Conservation (phyloP, 805 yeast species). For the Candida ficus region DNA sequence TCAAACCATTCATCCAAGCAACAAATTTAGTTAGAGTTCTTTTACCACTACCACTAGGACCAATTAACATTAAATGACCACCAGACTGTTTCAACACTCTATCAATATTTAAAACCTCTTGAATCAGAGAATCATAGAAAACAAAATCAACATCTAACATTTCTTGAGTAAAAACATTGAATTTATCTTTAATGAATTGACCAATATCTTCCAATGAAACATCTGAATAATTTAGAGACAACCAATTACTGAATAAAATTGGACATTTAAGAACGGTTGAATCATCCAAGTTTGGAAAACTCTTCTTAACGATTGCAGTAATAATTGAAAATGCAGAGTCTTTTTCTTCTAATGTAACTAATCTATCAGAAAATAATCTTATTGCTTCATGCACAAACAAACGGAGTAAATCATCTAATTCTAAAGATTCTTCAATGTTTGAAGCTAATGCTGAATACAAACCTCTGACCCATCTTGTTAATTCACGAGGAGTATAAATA, state of each 20-base stretch:
- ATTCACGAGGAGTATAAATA: slow-evolving; percentile 82
- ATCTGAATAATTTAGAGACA: slow-evolving; percentile 55
- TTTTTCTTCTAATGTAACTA: slow-evolving; percentile 44
- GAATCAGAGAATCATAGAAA: slow-evolving; percentile 64
- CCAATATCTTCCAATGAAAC: slow-evolving; percentile 45
- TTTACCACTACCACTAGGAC: slow-evolving; percentile 79
- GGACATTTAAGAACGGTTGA: slow-evolving; percentile 39
- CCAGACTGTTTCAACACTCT: slow-evolving; percentile 79
- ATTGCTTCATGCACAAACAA: slow-evolving; percentile 80
- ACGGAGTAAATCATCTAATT: slow-evolving; percentile 44
- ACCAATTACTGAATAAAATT: slow-evolving; percentile 70
- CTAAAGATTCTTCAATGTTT: slow-evolving; percentile 28
- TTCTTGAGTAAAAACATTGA: slow-evolving; percentile 73
- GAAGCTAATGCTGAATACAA: slow-evolving; percentile 41
- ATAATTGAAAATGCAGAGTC: slow-evolving; percentile 42
- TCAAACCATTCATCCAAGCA: slow-evolving; percentile 85
- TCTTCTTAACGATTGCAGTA: slow-evolving; percentile 26
- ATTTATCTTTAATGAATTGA: slow-evolving; percentile 55
- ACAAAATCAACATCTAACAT: slow-evolving; percentile 57
- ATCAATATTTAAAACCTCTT: slow-evolving; percentile 73
- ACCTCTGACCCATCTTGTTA: slow-evolving; percentile 86
- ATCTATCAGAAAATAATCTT: slow-evolving; percentile 71
- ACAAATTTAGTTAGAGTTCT: slow-evolving; percentile 74
- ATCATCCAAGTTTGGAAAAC: slow-evolving; percentile 45
- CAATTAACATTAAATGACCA: slow-evolving; percentile 85